Base-by-base conservation (phyloP, 169 alveolate genomes). In the Plasmodium knowlesi region DNA sequence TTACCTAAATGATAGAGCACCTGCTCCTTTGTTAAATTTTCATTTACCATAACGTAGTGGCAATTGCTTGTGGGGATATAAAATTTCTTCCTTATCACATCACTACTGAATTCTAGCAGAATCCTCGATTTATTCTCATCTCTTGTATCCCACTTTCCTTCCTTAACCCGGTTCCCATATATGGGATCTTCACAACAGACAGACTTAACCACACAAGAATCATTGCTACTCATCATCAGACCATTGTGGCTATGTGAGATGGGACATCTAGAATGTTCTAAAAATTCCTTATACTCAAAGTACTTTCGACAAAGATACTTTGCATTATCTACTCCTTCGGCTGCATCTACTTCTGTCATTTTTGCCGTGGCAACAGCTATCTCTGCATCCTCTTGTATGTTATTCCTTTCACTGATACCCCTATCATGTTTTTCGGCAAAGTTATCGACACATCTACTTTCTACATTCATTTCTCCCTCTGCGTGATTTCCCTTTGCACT, bases 71-170 rank as follows among this genome's bases (percentile, higher is more conserved):
- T n/a, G 3, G 93, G 84, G 5, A 85, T 85, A 28, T 32, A 85
- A 85, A 85, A 85, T 46, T 85, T 85, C 61, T 85, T 85, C 22
- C 79, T 43, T n/a, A 85, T 43, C 19, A 85, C 67, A 43, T 85
- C 86, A 16, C 57, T 61, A 5, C 85, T 78, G n/a, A 85, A 53
- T 50, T 70, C 86, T 2, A 37, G 25, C 14, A 67, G 22, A 25
- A 9, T 16, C 5, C 39, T 80, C 50, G 32, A 2, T 14, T 61
- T 2, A 2, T 12, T 12, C 10, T 5, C 74, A 61, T 61, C 32
- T 14, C 8, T 25, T 1, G 74, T n/a, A 19, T 6, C 10, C 4
- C 74, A n/a, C 57, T 46, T 46, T 12, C 57, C 57, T 46, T n/a
- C 57, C 57, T 46, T 46, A 12, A 2, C 57, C 57, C 57, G 57